Percentiles rank a stretch among this genome's conserved stretches.
Conservation (phyloP, 1,139 yeast genomes). For the Geotrichum armillariae region DNA sequence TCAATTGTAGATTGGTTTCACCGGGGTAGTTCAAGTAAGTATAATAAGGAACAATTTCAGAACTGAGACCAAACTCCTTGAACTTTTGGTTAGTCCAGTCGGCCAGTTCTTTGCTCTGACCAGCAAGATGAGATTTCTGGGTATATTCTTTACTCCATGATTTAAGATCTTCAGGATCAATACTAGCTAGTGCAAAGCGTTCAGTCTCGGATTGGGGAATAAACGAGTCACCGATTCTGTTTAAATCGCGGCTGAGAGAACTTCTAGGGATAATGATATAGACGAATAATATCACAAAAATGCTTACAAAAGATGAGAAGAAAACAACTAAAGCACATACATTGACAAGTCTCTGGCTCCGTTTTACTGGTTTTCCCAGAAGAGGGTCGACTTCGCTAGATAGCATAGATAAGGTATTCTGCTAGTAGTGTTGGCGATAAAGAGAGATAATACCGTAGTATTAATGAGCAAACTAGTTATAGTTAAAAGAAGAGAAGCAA, state of each 20-base stretch:
- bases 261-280: slow-evolving; percentile 84
- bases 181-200: slow-evolving; percentile 31
- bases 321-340: too few species aligned
- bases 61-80: slow-evolving; percentile 57
- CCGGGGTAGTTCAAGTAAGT: slow-evolving; percentile 63
- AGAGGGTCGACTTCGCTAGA: too few species aligned
- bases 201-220: slow-evolving; percentile 37
- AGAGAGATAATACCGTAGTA: too few species aligned
- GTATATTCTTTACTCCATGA: slow-evolving; percentile 47
- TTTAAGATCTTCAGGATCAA: slow-evolving; percentile 33
- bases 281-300: slow-evolving; percentile 55
- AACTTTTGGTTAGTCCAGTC: slow-evolving; percentile 65
- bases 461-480: too few species aligned
- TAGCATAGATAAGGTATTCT: too few species aligned
- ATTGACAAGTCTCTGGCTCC: too few species aligned
- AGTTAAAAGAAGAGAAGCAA: too few species aligned
- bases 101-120: slow-evolving; percentile 63
- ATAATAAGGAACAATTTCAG: slow-evolving; percentile 57
- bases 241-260: slow-evolving; percentile 76
- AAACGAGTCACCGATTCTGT: slow-evolving; percentile 55
- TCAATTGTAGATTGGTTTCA: slow-evolving; percentile 49
- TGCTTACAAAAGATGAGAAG: slow-evolving; percentile 50
- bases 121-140: slow-evolving; percentile 67
- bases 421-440: too few species aligned
- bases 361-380: too few species aligned